Base-by-base conservation (phyloP, 345 rosid species). In the Gossypium thurberi region DNA sequence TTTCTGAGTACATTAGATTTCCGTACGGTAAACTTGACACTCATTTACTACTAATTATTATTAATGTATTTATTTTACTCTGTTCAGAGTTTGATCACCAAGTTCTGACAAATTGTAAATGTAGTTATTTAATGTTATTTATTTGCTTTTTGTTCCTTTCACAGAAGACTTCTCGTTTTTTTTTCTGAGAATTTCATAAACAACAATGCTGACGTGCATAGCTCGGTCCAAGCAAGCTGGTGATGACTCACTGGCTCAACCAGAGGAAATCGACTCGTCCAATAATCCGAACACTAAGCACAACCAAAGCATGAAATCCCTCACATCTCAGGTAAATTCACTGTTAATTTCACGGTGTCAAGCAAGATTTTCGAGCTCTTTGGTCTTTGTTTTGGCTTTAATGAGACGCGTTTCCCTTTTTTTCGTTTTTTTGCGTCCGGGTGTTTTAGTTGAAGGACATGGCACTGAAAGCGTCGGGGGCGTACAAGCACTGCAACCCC, bases 391-490 rank as follows among this genome's bases (percentile, higher is more conserved):
- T 60, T 53, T 20, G 7, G 58, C 46, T 74, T 25, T 25, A 55
- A 69, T 53, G 15, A 70, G 75, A 47, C 68, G 46, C 52, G 42
- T 65, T 44, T 21, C 13, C 4, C 8, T 20, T 12, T 6, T 43
- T 43, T 23, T 12, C 15, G 3, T 71, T 11, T 25, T 71, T 51
- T 78, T 71, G 74, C 1, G 6, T 33, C 40, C 7, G 40, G 26
- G 56, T 11, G 6, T 10, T 59, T n/a, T 87, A 94, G 98, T 86
- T 95, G 13, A 95, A 87, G 79, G 99, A 95, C 65, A 95, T 92
- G 96, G 98, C 97, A 57, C 76, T 90, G 4, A 95, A 95, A 75
- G 89, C 94, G 37, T 93, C 98, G 3, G 99, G 99, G 1, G 96
- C 93, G 52, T 89, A 91, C 82, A 84, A 86, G 78, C 94, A 88